Percentiles rank a stretch among this genome's conserved stretches.
These are phyloP conservation scores for Oryza australiensis DNA, from an alignment of 176 grass and related monocot genomes.

Conservation along the genomic window DNA sequence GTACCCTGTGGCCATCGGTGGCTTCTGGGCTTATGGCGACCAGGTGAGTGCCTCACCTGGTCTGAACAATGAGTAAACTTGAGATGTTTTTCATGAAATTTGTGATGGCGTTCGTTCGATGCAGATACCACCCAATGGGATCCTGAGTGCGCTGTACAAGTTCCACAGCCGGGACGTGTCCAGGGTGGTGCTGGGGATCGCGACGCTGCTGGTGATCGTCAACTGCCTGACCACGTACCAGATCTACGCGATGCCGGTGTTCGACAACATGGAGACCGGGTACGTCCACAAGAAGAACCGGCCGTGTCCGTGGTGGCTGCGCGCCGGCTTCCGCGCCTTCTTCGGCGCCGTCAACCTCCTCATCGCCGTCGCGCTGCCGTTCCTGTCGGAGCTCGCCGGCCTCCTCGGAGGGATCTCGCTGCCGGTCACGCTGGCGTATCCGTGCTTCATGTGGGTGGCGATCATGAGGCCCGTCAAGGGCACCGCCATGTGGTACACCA, in stretches of 20 bases:
- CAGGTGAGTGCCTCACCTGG: slow-evolving; percentile 31
- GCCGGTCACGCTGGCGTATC: slow-evolving; percentile 84
- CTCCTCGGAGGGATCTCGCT: slow-evolving; percentile 74
- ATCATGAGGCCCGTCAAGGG: slow-evolving; percentile 71
- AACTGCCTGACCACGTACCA: slow-evolving; percentile 88
- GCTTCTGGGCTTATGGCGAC: slow-evolving; percentile 95
- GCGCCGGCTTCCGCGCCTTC: slow-evolving; percentile 50
- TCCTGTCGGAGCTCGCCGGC: slow-evolving; percentile 66
- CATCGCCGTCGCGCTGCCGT: slow-evolving; percentile 79
- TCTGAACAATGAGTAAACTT: not conserved
- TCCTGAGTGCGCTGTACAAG: slow-evolving; percentile 60
- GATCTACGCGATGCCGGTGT: slow-evolving; percentile 92
- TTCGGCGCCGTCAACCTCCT: slow-evolving; percentile 62
- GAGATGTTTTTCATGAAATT: not conserved
- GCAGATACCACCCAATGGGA: slow-evolving; percentile 73
- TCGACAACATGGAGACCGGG: slow-evolving; percentile 82
- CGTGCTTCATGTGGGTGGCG: slow-evolving; percentile 96
- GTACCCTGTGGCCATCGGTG: slow-evolving; percentile 77
- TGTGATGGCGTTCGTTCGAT: not conserved
- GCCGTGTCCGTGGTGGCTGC: slow-evolving; percentile 83
- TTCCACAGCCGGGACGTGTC: slow-evolving; percentile 81
- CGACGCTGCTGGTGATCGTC: slow-evolving; percentile 74
- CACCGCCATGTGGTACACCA: slow-evolving; percentile 56
- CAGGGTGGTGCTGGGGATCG: slow-evolving; percentile 50
- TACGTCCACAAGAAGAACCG: slow-evolving; percentile 73